These are phyloP conservation scores for Plasmodium gaboni DNA, from an alignment of 169 alveolate genomes.

Conservation along the genomic window DNA sequence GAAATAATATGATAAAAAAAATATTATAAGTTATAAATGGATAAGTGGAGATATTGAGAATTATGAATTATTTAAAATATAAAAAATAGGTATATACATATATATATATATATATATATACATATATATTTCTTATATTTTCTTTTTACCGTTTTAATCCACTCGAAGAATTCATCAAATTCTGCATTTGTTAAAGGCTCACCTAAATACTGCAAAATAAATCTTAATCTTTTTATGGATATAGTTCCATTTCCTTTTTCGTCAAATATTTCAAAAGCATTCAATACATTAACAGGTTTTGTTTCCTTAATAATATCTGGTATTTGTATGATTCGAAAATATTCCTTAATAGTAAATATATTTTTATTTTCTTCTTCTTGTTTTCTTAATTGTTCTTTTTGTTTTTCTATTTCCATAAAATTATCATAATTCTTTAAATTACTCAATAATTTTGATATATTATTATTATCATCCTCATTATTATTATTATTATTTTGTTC, in stretches of 20 bases:
- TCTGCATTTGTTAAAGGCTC: slow-evolving; percentile 66
- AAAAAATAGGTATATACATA: too few species aligned
- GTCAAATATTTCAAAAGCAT: slow-evolving; percentile 70
- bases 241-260: slow-evolving; percentile 74
- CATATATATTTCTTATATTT: not conserved
- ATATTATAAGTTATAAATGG: too few species aligned
- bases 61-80: too few species aligned
- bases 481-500: not conserved
- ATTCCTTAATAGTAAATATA: slow-evolving; percentile 69
- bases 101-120: slow-evolving; percentile 4
- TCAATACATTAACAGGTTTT: slow-evolving; percentile 62
- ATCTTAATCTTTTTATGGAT: slow-evolving; percentile 51
- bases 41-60: too few species aligned
- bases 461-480: slow-evolving; percentile 21
- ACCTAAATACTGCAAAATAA: slow-evolving; percentile 69
- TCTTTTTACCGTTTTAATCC: slow-evolving; percentile 61
- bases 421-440: slow-evolving; percentile 70
- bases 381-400: slow-evolving; percentile 57
- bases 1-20: too few species aligned
- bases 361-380: slow-evolving; percentile 73
- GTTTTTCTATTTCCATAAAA: slow-evolving; percentile 64
- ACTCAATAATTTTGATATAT: slow-evolving; percentile 52
- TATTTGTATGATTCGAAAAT: slow-evolving; percentile 59
- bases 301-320: slow-evolving; percentile 67
- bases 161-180: slow-evolving; percentile 68